These are phyloP conservation scores for Diaporthe caulivora DNA, from an alignment of 2,329 filamentous ascomycete genomes.

Conservation along the genomic window DNA sequence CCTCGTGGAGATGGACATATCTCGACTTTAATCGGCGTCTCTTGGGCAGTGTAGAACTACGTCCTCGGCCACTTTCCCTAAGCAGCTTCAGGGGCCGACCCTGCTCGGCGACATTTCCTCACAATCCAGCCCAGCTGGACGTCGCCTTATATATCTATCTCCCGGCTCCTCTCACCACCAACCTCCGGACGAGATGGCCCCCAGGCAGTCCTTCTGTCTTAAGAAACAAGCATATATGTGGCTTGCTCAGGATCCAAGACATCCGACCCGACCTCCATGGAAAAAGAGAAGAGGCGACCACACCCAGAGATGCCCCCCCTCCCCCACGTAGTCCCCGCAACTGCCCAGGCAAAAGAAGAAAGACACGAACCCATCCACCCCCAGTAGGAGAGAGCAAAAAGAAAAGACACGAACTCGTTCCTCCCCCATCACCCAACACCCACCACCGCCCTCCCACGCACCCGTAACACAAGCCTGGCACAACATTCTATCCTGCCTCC, in stretches of 20 bases:
- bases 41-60: not conserved
- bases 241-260: not conserved
- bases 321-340: constrained; percentile 2
- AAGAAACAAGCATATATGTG: not conserved
- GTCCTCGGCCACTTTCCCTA: not conserved
- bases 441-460: not conserved
- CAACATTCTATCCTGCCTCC: constrained; percentile 18
- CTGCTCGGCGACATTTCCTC: not conserved
- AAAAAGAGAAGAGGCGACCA: not conserved
- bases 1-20: not conserved
- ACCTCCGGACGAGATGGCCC: not conserved
- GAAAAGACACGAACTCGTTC: not conserved
- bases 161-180: not conserved
- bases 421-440: not conserved
- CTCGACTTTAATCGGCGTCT: not conserved
- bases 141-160: not conserved
- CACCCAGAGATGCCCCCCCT: not conserved
- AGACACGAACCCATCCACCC: not conserved
- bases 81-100: not conserved
- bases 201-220: not conserved
- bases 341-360: not conserved
- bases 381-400: not conserved
- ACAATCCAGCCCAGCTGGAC: not conserved
- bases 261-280: not conserved
- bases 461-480: constrained; percentile 4